Evolutionary conservation across 805 yeast species (phyloP), one percentile per base, ranked within the genome.

Genomic region (Yarrowia osloensis): DNA sequence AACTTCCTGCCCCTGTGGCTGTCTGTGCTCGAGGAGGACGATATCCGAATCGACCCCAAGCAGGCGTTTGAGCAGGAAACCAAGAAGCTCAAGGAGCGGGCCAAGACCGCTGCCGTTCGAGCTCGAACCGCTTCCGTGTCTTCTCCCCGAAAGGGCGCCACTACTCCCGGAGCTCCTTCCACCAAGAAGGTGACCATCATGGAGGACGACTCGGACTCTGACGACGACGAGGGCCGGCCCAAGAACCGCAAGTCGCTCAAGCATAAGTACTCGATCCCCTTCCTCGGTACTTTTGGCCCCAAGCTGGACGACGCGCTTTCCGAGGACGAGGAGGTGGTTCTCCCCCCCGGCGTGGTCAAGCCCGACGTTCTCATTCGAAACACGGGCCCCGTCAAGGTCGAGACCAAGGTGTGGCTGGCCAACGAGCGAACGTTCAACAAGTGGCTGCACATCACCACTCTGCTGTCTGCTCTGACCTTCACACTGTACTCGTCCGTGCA

Each of bases 361-460:
- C 99, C 99, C 67, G 85, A 84, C 28, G 80, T 82, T 35, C 85
- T 90, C 78, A 82, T 94, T 72, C 90, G 93, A 74, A 92, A 92
- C 76, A 88, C 93, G 29, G 97, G 97, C 8, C 95, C 97, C 1
- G 85, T 92, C 67, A 92, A 90, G 78, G 93, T 95, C 68, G 99
- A 95, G 80, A 96, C 98, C 33, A 95, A 95, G 75, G 99, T 95
- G 15, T 95, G 98, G 98, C 82, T 95, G 70, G 99, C 99, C 31
- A 95, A 95, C 75, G 99, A 95, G 80, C 88, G 99, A 77, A 95
- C 99, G 3, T 94, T 93, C 80, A 88, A 91, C 81, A 85, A 96
- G 77, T 95, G 99, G 99, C 81, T 95, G 71, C 92, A 89, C 70
- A 94, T 94, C 24, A 89, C 96, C 15, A 86, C 96, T 0, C 80